Percentiles rank a stretch among this genome's conserved stretches.
Conservation (phyloP, 495 filamentous ascomycete species). For the Hypoxylon lienhwacheense region DNA sequence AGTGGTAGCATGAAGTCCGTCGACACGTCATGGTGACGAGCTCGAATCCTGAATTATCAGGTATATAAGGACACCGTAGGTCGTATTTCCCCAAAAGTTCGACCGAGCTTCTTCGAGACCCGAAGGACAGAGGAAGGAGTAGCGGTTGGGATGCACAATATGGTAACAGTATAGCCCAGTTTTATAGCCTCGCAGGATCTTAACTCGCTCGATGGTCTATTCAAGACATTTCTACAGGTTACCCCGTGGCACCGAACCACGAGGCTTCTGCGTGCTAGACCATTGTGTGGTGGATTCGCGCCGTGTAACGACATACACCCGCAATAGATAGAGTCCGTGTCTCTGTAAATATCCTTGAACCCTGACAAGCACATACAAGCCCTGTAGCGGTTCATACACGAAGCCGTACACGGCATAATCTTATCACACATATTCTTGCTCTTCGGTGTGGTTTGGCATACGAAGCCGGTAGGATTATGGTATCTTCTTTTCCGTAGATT, state of each 20-base stretch:
- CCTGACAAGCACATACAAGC: slow-evolving; percentile 12
- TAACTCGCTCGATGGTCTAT: slow-evolving; percentile 3
- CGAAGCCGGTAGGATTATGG: neutral
- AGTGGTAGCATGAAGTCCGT: too few species aligned
- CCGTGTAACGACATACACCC: slow-evolving; percentile 26
- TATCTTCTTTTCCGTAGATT: neutral
- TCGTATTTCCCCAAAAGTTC: too few species aligned
- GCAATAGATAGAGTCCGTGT: slow-evolving; percentile 15
- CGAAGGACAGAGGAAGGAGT: too few species aligned
- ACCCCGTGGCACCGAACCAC: slow-evolving; percentile 21
- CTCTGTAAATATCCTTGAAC: slow-evolving; percentile 29
- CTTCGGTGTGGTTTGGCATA: neutral
- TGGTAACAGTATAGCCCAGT: too few species aligned
- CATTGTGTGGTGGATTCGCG: slow-evolving; percentile 8
- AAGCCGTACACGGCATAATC: slow-evolving; percentile 10
- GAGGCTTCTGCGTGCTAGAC: slow-evolving; percentile 20
- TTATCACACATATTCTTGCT: slow-evolving; percentile 14
- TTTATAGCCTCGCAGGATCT: too few species aligned
- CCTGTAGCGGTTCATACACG: slow-evolving; percentile 11
- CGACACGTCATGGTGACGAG: too few species aligned
- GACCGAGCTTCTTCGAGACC: neutral
- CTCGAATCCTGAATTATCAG: too few species aligned
- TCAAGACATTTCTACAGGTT: slow-evolving; percentile 3
- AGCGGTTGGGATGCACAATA: too few species aligned
- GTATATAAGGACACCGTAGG: too few species aligned